Conservation (phyloP, 352 stramenopile species). For the Pythium insidiosum region DNA sequence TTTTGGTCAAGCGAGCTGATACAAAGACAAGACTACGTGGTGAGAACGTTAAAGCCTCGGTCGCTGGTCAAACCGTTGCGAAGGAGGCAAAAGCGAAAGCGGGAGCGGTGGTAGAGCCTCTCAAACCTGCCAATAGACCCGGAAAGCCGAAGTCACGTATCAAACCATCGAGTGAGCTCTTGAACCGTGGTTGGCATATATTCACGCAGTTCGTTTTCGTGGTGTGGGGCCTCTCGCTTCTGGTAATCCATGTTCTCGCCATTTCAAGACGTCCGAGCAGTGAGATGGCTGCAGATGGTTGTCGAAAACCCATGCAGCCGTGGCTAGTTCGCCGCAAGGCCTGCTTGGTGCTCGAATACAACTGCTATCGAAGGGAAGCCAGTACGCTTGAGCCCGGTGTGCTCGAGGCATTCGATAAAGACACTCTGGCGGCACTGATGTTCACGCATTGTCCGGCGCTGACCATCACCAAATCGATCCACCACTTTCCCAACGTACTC, state of each 20-base stretch:
- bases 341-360: constrained; percentile 14
- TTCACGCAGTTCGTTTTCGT: neutral
- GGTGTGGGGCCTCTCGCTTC: neutral
- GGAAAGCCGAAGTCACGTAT: too few relatives aligned
- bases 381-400: neutral
- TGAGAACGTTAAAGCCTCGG: neutral
- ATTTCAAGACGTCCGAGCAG: neutral
- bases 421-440: constrained; percentile 7
- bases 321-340: constrained; percentile 14
- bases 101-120: too few relatives aligned
- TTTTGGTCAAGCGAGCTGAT: neutral
- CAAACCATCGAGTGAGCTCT: neutral
- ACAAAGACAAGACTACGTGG: neutral
- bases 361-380: constrained; percentile 7
- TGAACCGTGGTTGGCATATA: neutral
- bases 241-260: constrained; percentile 3
- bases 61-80: too few relatives aligned
- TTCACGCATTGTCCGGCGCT: constrained; percentile 14
- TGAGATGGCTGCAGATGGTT: neutral
- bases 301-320: constrained; percentile 8
- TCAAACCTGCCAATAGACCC: too few relatives aligned
- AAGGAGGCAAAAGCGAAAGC: too few relatives aligned
- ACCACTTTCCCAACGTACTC: constrained; percentile 8
- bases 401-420: constrained; percentile 5
- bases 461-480: constrained; percentile 4